Percentiles rank a stretch among this genome's conserved stretches.
These are phyloP conservation scores for Scenedesmus sp. DNA, from an alignment of 163 green algal genomes.

Conservation along the genomic window DNA sequence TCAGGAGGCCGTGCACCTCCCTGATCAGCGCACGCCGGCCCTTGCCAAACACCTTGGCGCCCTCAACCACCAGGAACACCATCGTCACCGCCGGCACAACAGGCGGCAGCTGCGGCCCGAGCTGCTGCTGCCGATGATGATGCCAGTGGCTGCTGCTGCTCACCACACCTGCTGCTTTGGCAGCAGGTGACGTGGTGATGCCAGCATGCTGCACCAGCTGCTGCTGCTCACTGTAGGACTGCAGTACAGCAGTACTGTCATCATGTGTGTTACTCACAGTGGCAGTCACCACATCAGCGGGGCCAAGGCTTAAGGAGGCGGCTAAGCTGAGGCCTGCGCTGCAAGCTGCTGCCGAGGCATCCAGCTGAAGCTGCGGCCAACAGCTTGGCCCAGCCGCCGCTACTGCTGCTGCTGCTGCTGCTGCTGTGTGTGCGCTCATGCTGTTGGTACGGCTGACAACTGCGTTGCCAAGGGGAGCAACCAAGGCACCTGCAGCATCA, in stretches of 20 bases:
- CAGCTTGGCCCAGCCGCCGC: background rate
- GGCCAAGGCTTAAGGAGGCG: background rate
- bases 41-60: conserved; percentile 46
- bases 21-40: conserved; percentile 20
- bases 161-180: background rate
- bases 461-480: conserved; percentile 52
- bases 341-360: conserved; percentile 3
- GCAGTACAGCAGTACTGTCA: background rate
- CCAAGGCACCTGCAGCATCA: conserved; percentile 45
- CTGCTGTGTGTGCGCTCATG: background rate
- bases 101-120: too few relatives aligned
- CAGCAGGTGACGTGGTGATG: background rate
- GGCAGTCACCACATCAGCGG: background rate
- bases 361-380: background rate
- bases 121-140: background rate
- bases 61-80: conserved; percentile 48
- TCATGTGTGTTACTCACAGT: background rate
- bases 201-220: background rate
- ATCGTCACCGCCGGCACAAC: conserved; percentile 46
- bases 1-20: conserved; percentile 32
- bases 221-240: background rate
- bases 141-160: background rate
- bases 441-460: background rate
- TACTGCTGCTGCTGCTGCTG: background rate
- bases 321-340: background rate